These are phyloP conservation scores for Davidsoniella virescens DNA, from an alignment of 2,329 filamentous ascomycete genomes.

Conservation along the genomic window DNA sequence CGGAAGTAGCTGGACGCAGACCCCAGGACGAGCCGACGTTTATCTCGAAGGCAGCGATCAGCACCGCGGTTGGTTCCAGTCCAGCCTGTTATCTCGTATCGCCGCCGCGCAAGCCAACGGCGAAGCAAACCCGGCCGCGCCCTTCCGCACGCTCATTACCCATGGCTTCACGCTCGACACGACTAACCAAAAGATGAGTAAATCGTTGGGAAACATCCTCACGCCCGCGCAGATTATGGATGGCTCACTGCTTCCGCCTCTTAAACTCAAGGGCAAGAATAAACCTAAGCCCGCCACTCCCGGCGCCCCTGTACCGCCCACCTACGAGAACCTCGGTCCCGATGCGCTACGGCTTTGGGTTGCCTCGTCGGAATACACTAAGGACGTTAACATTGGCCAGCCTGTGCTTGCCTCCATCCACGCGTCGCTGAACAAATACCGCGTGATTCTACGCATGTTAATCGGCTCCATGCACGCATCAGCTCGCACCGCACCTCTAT, in stretches of 20 bases:
- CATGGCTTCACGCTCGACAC: constrained; percentile 89
- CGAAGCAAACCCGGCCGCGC: constrained; percentile 28
- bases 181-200: constrained; percentile 95
- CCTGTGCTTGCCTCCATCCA: constrained; percentile 64
- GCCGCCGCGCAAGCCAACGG: constrained; percentile 24
- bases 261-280: constrained; percentile 43
- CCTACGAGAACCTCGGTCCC: constrained; percentile 59
- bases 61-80: constrained; percentile 97
- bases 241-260: constrained; percentile 56
- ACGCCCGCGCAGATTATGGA: constrained; percentile 70
- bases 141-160: constrained; percentile 80
- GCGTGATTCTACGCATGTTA: constrained; percentile 80
- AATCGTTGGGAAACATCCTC: constrained; percentile 82
- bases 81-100: constrained; percentile 74
- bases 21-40: constrained; percentile 49
- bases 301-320: constrained; percentile 17
- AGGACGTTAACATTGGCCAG: constrained; percentile 68
- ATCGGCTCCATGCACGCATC: constrained; percentile 54
- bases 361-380: constrained; percentile 80
- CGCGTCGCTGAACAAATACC: constrained; percentile 65
- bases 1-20: constrained; percentile 74
- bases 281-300: constrained; percentile 15
- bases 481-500: constrained; percentile 34
- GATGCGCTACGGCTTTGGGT: constrained; percentile 85
- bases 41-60: constrained; percentile 93